Conservation (phyloP, 768 basidiomycete species). For the Russula earlei region DNA sequence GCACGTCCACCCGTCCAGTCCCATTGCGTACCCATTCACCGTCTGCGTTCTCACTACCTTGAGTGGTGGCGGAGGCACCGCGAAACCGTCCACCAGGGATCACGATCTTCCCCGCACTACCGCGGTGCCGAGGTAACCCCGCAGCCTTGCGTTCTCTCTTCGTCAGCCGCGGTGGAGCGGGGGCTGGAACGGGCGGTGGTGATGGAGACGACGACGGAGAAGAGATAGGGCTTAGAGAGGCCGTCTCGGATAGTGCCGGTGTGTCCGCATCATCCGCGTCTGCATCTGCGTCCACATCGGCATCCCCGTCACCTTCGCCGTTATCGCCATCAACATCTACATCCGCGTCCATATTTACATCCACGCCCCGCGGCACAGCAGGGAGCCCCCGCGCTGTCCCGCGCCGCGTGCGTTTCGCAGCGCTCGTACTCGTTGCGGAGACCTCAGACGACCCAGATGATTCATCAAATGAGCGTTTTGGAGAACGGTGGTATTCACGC, state of each 20-base stretch:
- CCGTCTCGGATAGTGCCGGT: constrained; percentile 36
- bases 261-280: constrained; percentile 25
- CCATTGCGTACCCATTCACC: constrained; percentile 60
- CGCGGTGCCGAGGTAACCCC: constrained; percentile 50
- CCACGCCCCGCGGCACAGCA: constrained; percentile 9
- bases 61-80: constrained; percentile 16
- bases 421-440: constrained; percentile 23
- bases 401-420: constrained; percentile 25
- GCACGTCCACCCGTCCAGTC: constrained; percentile 61
- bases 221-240: constrained; percentile 25
- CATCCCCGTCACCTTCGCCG: constrained; percentile 22
- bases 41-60: constrained; percentile 27
- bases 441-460: constrained; percentile 35
- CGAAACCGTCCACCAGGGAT: constrained; percentile 53
- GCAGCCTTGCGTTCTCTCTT: constrained; percentile 60
- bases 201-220: constrained; percentile 25
- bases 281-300: constrained; percentile 24
- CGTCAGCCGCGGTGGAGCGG: constrained; percentile 39
- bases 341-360: constrained; percentile 26
- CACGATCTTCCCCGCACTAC: constrained; percentile 45
- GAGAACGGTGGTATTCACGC: constrained; percentile 35
- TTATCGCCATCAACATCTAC: constrained; percentile 23
- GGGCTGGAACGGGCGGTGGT: constrained; percentile 24
- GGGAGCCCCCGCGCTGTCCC: constrained; percentile 5
- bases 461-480: constrained; percentile 54